phyloP scores from a whole-genome alignment of 2,329 filamentous ascomycete species.

The Corinectria fuckeliana region DNA sequence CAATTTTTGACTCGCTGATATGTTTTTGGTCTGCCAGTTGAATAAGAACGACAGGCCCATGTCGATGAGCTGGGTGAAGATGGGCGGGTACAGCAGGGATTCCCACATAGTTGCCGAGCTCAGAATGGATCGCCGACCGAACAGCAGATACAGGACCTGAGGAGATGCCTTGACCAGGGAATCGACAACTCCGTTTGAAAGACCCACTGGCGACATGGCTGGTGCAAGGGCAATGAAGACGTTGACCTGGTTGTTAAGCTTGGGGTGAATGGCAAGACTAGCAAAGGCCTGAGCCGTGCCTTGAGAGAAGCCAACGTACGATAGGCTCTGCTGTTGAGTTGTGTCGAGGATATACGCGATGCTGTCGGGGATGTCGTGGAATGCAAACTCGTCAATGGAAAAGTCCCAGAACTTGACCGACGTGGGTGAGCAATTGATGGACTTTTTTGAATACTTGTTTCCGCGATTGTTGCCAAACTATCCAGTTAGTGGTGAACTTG shows the following conservation, averaged over 20 bases:
- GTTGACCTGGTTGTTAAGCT: conserved; percentile 89
- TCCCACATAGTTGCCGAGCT: conserved; percentile 98
- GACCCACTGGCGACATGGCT: conserved; percentile 92
- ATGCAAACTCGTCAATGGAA: conserved; percentile 97
- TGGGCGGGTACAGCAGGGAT: conserved; percentile 89
- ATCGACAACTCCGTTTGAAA: conserved; percentile 90
- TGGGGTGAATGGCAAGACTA: conserved; percentile 88
- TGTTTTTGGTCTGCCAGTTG: conserved; percentile 86
- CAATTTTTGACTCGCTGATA: conserved; percentile 85
- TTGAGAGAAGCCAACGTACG: conserved; percentile 97
- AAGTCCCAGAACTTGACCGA: conserved; percentile 92
- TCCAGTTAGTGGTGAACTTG: conserved; percentile 32
- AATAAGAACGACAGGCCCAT: conserved; percentile 83
- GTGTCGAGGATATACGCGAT: conserved; percentile 90
- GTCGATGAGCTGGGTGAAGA: conserved; percentile 90
- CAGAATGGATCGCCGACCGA: conserved; percentile 89
- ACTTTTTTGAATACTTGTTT: conserved; percentile 99
- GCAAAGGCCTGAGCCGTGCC: conserved; percentile 97
- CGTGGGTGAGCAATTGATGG: conserved; percentile 74
- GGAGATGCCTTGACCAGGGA: conserved; percentile 93
- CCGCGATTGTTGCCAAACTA: conserved; percentile 95
- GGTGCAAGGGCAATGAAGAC: conserved; percentile 96
- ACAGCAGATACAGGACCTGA: conserved; percentile 89
- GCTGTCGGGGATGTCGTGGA: conserved; percentile 94
- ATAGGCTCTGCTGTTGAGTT: conserved; percentile 82